These are phyloP conservation scores for Colletotrichum sp. DNA, from an alignment of 2,329 filamentous ascomycete genomes.

Conservation along the genomic window DNA sequence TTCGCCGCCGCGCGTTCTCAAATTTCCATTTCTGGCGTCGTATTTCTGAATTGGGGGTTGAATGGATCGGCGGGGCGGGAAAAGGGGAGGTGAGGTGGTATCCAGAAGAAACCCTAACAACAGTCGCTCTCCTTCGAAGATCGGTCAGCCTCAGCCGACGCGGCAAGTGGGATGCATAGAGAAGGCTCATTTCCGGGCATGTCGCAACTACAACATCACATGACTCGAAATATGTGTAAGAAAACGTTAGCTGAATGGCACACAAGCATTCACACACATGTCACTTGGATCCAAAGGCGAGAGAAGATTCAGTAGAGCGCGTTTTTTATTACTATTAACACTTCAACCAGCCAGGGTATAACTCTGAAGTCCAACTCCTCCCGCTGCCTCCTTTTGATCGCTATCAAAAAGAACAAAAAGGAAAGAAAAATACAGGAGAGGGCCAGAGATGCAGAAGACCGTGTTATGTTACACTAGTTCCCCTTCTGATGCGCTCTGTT, in stretches of 20 bases:
- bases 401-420: not conserved
- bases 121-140: not conserved
- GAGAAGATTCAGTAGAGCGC: not conserved
- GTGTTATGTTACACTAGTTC: not conserved
- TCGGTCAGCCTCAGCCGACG: not conserved
- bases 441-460: not conserved
- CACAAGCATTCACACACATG: not conserved
- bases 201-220: not conserved
- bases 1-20: not conserved
- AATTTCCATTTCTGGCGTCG: not conserved
- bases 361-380: not conserved
- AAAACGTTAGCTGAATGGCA: not conserved
- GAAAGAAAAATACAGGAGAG: not conserved
- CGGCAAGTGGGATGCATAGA: not conserved
- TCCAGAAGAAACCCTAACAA: not conserved
- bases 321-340: slow-evolving; percentile 19
- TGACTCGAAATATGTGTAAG: not conserved
- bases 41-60: not conserved
- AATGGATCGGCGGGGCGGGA: not conserved
- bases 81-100: not conserved
- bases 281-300: not conserved
- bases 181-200: not conserved
- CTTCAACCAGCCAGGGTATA: slow-evolving; percentile 20
- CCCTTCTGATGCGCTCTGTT: slow-evolving; percentile 8
- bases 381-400: slow-evolving; percentile 7